phyloP scores from a whole-genome alignment of 768 basidiomycete genomes.

The Phaffia tasmanica region DNA sequence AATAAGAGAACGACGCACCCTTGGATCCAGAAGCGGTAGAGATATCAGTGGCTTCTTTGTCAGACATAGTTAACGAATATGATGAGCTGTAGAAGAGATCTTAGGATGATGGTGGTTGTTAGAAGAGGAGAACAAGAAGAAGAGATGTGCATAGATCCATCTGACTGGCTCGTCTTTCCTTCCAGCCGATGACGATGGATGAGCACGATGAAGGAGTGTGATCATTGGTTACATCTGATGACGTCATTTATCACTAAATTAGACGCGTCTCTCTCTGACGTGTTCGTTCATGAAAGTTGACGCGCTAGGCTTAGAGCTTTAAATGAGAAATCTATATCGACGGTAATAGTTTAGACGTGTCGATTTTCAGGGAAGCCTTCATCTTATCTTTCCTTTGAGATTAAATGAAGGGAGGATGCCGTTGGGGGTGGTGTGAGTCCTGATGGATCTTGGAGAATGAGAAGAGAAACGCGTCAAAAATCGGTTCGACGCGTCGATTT shows the following conservation, averaged over 20 bases:
- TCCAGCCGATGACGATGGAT: not conserved
- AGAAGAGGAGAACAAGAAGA: no score
- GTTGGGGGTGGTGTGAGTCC: not conserved
- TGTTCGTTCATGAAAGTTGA: no score
- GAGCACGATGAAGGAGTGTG: not conserved
- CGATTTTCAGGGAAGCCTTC: no score
- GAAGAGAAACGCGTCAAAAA: not conserved
- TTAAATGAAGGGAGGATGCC: not conserved
- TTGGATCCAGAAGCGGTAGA: not conserved
- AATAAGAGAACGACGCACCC: not conserved
- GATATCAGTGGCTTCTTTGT: conserved; percentile 11
- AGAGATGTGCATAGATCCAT: no score
- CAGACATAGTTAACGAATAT: no score
- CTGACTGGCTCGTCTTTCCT: no score
- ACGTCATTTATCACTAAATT: not conserved
- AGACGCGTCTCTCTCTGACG: not conserved
- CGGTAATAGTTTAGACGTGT: not conserved
- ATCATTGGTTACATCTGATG: not conserved
- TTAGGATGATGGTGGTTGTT: no score
- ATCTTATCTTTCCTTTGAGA: not conserved
- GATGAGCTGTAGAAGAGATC: no score
- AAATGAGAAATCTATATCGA: not conserved
- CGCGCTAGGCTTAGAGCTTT: not conserved
- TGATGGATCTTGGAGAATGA: not conserved
- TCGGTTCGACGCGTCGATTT: not conserved